These are phyloP conservation scores for Erodium chrysanthum DNA, from an alignment of 441 rosid genomes.

Conservation along the genomic window DNA sequence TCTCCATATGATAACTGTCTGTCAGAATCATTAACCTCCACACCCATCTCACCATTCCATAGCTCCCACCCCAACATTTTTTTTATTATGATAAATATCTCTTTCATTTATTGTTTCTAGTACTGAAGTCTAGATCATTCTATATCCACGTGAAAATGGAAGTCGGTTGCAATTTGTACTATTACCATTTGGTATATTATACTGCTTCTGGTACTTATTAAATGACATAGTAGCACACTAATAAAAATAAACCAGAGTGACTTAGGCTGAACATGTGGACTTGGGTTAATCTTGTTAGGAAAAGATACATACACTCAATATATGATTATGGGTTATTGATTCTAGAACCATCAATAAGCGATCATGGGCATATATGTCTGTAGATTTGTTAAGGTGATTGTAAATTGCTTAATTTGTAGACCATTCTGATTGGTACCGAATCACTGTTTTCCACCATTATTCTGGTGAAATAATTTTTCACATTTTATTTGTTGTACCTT, in stretches of 20 bases:
- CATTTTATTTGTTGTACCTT: too few relatives aligned
- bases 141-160: constrained; percentile 3
- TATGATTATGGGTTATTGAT: neutral
- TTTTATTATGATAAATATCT: neutral
- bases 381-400: neutral
- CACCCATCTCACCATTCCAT: neutral
- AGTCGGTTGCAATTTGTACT: neutral
- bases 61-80: neutral
- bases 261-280: neutral
- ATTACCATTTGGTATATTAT: neutral
- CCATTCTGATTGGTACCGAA: too few relatives aligned
- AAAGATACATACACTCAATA: neutral
- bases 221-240: neutral
- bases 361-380: neutral
- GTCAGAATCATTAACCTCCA: neutral
- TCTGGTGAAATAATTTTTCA: too few relatives aligned
- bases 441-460: too few relatives aligned
- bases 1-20: neutral
- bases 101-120: neutral
- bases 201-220: constrained; percentile 4
- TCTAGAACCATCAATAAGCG: neutral
- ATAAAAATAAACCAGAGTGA: constrained; percentile 6
- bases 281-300: neutral
- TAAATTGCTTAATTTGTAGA: too few relatives aligned
- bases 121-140: neutral